These are phyloP conservation scores for Tubosaeta sp. DNA, from an alignment of 768 basidiomycete species.

Conservation along the genomic window DNA sequence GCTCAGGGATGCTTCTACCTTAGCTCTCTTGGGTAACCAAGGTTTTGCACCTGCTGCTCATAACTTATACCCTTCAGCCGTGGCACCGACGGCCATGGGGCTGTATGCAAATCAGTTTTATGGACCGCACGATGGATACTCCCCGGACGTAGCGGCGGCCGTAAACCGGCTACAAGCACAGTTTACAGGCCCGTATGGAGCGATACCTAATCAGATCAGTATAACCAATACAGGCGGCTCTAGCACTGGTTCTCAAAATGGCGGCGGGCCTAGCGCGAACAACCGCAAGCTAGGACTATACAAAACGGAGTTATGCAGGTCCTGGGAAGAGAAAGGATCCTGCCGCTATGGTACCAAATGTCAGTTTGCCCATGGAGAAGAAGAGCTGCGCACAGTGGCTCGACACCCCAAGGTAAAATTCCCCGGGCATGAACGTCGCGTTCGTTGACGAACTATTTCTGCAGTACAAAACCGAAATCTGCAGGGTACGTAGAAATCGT, in stretches of 20 bases:
- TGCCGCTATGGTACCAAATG: slow-evolving; percentile 87
- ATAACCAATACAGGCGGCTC: slow-evolving; percentile 39
- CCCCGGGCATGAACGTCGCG: not conserved
- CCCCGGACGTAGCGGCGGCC: slow-evolving; percentile 52
- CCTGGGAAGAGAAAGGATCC: slow-evolving; percentile 88
- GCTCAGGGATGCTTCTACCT: slow-evolving; percentile 64
- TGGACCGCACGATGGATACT: slow-evolving; percentile 53
- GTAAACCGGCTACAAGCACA: slow-evolving; percentile 58
- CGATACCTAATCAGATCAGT: slow-evolving; percentile 41
- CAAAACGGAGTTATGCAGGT: slow-evolving; percentile 86
- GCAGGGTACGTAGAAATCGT: slow-evolving; percentile 53
- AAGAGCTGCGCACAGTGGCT: slow-evolving; percentile 78
- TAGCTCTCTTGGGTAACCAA: slow-evolving; percentile 58
- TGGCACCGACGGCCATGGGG: slow-evolving; percentile 45
- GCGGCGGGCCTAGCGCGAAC: slow-evolving; percentile 79
- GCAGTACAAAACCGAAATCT: slow-evolving; percentile 93
- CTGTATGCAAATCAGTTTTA: slow-evolving; percentile 74
- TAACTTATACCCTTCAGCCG: slow-evolving; percentile 48
- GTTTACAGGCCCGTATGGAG: slow-evolving; percentile 52
- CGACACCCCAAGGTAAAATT: slow-evolving; percentile 80
- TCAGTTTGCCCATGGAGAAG: slow-evolving; percentile 91
- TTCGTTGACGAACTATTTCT: slow-evolving; percentile 15
- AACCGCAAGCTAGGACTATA: slow-evolving; percentile 88
- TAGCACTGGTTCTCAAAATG: slow-evolving; percentile 27
- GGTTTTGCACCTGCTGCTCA: slow-evolving; percentile 47